Base-by-base conservation (phyloP, 2,329 filamentous ascomycete species). In the Colletotrichum sp. region DNA sequence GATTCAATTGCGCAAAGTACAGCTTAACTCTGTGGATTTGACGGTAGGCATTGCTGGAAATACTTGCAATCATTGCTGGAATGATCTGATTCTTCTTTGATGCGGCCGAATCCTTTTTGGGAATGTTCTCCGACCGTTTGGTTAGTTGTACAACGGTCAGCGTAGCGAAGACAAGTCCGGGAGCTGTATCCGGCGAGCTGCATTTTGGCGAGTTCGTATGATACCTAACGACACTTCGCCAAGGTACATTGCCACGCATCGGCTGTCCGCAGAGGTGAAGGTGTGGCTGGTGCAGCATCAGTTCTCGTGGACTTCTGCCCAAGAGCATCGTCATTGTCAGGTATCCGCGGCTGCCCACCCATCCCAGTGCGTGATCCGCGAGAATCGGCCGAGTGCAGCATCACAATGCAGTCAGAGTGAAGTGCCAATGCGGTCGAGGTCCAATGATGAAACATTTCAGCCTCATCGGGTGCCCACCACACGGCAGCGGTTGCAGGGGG, bases 371-470 rank as follows among this genome's bases (percentile, higher is more conserved):
- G 22, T 27, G 57, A 76, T 69, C 63, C 39, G 73, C 69, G 63
- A 19, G 29, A 68, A 16, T 69, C 70, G 73, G 73, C 70, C 32
- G 44, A 69, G 70, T 68, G 63, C 72, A 63, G 69, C 64, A 76
- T 76, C 69, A 68, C 63, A 19, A 76, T 76, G 73, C 69, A 68
- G 73, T 69, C 36, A 59, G 15, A 30, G 25, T 52, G 52, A 72
- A 72, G 69, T 72, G 69, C 63, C 59, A 25, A 59, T 76, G 73
- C 69, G 57, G 73, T 39, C 71, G 52, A 71, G 49, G 66, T 67
- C 71, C 52, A 77, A 77, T 77, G 65, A 75, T 77, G 75, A 75
- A 75, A 77, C 71, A 75, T 57, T 73, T 75, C 75, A 77, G 75
- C 75, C 75, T 74, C 75, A 75, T 75, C 71, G n/a, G 65, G 49